Evolutionary conservation across 169 alveolate species (phyloP).

Genomic region (Cystoisospora suis): DNA sequence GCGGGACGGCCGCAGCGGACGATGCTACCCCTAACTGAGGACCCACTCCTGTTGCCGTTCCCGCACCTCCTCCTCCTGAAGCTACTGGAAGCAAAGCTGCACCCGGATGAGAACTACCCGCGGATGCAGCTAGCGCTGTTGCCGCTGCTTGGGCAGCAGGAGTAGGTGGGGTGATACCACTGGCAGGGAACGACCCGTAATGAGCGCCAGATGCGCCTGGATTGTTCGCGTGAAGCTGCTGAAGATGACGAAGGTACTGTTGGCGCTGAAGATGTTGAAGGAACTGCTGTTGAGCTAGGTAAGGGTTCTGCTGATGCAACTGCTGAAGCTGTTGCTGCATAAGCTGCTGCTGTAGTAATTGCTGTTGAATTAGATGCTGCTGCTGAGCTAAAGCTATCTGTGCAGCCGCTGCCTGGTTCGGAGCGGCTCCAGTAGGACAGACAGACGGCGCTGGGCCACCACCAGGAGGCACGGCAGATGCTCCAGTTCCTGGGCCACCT

Average conservation of each 20-base stretch:
- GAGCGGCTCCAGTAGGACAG: too few species aligned
- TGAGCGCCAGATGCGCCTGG: background rate
- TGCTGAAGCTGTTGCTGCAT: background rate
- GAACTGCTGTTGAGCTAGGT: background rate
- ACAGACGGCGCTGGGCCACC: too few species aligned
- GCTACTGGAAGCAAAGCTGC: background rate
- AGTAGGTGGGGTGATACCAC: background rate
- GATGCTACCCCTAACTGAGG: background rate
- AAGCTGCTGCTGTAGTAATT: background rate
- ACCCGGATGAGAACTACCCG: background rate
- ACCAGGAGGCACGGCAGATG: too few species aligned
- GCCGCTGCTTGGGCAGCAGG: constrained; percentile 19
- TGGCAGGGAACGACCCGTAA: background rate
- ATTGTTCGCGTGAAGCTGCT: background rate
- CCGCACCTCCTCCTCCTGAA: background rate
- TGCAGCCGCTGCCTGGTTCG: background rate
- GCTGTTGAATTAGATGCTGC: constrained; percentile 26
- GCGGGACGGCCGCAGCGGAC: background rate
- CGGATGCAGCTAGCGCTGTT: constrained; percentile 7
- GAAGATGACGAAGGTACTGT: constrained; percentile 13
- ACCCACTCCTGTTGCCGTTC: background rate
- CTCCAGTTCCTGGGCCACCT: too few species aligned
- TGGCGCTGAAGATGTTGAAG: constrained; percentile 30
- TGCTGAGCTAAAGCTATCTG: background rate
- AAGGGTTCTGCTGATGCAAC: background rate